Percentiles rank a stretch among this genome's conserved stretches.
Conservation (phyloP, 495 filamentous ascomycete species). For the Podospora tetraspora region DNA sequence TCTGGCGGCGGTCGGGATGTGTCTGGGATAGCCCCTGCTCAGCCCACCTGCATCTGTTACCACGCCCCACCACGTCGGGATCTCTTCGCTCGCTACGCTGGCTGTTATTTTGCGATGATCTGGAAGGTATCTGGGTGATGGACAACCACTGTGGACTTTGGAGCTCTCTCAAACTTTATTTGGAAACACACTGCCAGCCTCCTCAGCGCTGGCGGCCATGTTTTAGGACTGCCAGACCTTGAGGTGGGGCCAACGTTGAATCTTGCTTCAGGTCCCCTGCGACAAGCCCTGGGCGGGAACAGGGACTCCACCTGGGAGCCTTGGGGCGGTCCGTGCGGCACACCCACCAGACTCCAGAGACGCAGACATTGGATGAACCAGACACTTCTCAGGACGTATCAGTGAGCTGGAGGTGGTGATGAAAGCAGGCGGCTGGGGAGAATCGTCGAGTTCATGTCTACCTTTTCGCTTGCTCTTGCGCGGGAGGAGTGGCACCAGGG, state of each 20-base stretch:
- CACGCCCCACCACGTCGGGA: slow-evolving; percentile 8
- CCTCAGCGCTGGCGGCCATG: not conserved
- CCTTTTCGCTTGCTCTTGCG: not conserved
- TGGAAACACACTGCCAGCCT: not conserved
- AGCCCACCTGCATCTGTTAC: slow-evolving; percentile 8
- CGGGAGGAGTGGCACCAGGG: not conserved
- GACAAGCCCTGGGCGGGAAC: not conserved
- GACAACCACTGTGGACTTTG: not conserved
- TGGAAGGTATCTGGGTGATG: not conserved
- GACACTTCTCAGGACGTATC: not conserved
- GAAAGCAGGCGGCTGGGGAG: not conserved
- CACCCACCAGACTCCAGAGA: not conserved
- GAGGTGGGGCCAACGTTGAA: not conserved
- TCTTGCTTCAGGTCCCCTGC: not conserved
- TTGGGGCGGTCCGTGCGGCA: not conserved
- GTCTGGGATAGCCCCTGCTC: slow-evolving; percentile 17
- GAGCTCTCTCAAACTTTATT: not conserved
- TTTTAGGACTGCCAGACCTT: not conserved
- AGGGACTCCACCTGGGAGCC: not conserved
- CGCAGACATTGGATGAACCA: too few species aligned
- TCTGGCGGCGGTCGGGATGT: slow-evolving; percentile 9
- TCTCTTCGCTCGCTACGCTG: slow-evolving; percentile 2
- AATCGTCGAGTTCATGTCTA: not conserved
- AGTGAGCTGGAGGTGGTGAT: not conserved
- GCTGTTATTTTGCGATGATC: not conserved